A percentile compares a stretch with the other conserved stretches of the same genome.
Evolutionary conservation across 2,329 filamentous ascomycete genomes (phyloP).

Genomic region (Fonsecaea pugnacius): DNA sequence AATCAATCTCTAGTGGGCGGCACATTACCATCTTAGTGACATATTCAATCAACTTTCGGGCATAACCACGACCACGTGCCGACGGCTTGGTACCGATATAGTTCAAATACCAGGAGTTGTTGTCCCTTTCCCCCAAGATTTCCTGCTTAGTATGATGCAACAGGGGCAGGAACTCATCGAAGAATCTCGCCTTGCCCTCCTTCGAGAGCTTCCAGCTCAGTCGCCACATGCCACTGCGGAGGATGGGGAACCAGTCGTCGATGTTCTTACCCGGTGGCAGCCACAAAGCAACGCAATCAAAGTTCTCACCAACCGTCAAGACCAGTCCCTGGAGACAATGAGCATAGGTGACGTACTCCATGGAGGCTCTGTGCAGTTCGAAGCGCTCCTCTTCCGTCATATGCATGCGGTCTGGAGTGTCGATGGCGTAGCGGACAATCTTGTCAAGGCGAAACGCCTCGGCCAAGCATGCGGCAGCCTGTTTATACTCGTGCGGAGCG

Average conservation of each 20-base stretch:
- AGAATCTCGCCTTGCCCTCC: slow-evolving; percentile 76
- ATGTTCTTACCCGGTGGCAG: slow-evolving; percentile 74
- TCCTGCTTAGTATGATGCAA: slow-evolving; percentile 73
- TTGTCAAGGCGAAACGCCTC: slow-evolving; percentile 78
- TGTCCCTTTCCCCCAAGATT: slow-evolving; percentile 69
- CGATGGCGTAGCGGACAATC: slow-evolving; percentile 70
- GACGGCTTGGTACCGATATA: slow-evolving; percentile 77
- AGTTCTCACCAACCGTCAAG: slow-evolving; percentile 73
- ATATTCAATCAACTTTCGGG: slow-evolving; percentile 70
- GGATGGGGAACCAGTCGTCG: slow-evolving; percentile 72
- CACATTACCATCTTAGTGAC: slow-evolving; percentile 65
- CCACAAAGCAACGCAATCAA: slow-evolving; percentile 79
- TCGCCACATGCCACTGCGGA: slow-evolving; percentile 78
- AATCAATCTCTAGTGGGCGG: slow-evolving; percentile 1
- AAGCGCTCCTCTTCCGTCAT: slow-evolving; percentile 71
- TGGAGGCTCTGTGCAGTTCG: slow-evolving; percentile 75
- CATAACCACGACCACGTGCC: slow-evolving; percentile 73
- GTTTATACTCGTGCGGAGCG: slow-evolving; percentile 68
- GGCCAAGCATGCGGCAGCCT: slow-evolving; percentile 72
- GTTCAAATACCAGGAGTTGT: slow-evolving; percentile 77
- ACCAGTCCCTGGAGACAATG: slow-evolving; percentile 76
- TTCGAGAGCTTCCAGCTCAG: slow-evolving; percentile 73
- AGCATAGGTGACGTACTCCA: slow-evolving; percentile 76
- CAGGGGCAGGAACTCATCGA: slow-evolving; percentile 74
- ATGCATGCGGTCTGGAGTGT: slow-evolving; percentile 68